Base-by-base conservation (phyloP, 2,329 filamentous ascomycete species). In the Aspergillus fructus region DNA sequence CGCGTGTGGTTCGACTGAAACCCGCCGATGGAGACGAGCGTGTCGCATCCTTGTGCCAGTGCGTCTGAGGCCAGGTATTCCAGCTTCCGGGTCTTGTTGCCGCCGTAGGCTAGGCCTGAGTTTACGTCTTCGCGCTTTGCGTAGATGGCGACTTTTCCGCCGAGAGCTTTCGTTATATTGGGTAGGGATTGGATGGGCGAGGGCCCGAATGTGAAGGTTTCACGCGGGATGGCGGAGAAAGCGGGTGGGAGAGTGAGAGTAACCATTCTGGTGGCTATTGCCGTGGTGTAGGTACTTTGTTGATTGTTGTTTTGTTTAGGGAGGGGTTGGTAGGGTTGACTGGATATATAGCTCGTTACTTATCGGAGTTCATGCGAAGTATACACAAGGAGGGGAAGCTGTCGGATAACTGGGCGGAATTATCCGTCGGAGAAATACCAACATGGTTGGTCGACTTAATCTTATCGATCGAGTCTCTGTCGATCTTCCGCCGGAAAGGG, bases 1-100 rank as follows among this genome's bases (percentile, higher is more conserved):
- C 87, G 82, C 2, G 86, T 89, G 70, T 89, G 87, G 77, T 90
- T 90, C 51, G 83, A 87, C 21, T 57, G 55, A 43, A 53, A 53
- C 2, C 55, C 55, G 39, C 55, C 55, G 39, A 57, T 57, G 12
- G 43, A 49, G 21, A 57, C 45, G 15, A 57, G 39, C 3, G 55
- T 57, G 27, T 57, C 55, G 19, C 42, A 47, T 15, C 39, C 39
- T 27, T 48, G 27, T 11, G 49, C 34, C 3, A 57, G 37, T 6
- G 55, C 55, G 21, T 57, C 49, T 0, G 55, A 42, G 9, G 49
- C 55, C 6, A 57, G 55, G 45, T 57, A 57, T 43, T 57, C 55
- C 4, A 57, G 30, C 19, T 57, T 57, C 33, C 55, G 45, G 9
- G 55, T 57, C 39, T 57, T 57, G 37, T 57, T 57, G 9, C 55